Base-by-base conservation (phyloP, 805 yeast species). In the Yamadazyma endophytica region DNA sequence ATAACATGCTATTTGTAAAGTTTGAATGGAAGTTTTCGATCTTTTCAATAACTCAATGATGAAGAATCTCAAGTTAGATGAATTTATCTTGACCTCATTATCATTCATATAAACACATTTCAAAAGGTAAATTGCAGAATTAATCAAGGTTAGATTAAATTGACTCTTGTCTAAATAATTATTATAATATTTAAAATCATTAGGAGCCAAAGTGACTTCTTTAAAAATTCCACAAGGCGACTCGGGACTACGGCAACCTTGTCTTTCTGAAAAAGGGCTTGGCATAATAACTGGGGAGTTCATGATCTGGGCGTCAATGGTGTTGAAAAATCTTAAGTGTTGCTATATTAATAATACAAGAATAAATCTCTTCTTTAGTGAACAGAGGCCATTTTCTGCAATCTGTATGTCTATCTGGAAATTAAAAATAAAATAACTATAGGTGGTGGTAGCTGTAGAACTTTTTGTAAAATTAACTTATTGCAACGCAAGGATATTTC, bases 1-100 rank as follows among this genome's bases (percentile, higher is more conserved):
- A 52, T 65, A 82, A 35, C 85, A 61, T 4, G 87, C 73, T 25
- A 82, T 69, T 44, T 80, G 86, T 37, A 85, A 67, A 2, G 81
- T 70, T 23, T 77, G 67, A 37, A 72, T 68, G 11, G 83, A 73
- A 24, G 82, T 70, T 43, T 50, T 17, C 49, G 62, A 28, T 49
- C 58, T 9, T 42, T 42, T 28, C 43, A 47, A 30, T 56, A 59
- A 32, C 50, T 53, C 44, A 73, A 55, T 7, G 66, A 62, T 6
- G 77, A 82, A 41, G 62, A 63, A 8, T 72, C 79, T 44, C 15
- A 54, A 37, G 24, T 40, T 35, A 9, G 48, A 33, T 17, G 35
- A 13, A 23, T 47, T 46, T 14, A 49, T 29, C 24, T 33, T 40
- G 24, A 43, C 35, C 6, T 32, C 16, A 9, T 26, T n/a, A 22